Evolutionary conservation across 1,284 basidiomycete genomes (phyloP), one percentile per base, ranked within the genome.

Genomic region (Irpex sp.): DNA sequence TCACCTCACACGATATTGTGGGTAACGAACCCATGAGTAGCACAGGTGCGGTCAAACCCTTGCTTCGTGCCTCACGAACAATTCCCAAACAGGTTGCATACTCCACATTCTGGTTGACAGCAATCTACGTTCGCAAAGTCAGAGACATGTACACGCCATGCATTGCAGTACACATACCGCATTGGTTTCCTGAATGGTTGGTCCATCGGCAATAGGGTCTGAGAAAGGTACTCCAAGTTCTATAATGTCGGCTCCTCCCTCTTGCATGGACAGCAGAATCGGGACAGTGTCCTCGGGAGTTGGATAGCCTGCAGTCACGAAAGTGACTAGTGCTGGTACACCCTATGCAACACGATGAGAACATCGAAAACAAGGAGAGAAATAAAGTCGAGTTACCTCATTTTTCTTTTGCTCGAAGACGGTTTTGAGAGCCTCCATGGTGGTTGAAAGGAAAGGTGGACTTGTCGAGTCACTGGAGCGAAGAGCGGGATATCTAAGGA

Each of bases 141-240:
- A 15, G n/a, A 8, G 9, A 17, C 11, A 3, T 26, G 11, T 8
- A 3, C 26, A 11, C 5, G n/a, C 26, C 31, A 0, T 34, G 13
- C 62, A n/a, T n/a, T 51, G 57, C 56, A 34, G 59, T 11, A 26
- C 6, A 77, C 89, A 69, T 65, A 96, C 95, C 40, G 91, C 91
- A 78, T 98, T 98, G 54, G 92, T 87, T 68, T 91, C 89, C 75
- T 98, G 97, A 67, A 99, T 98, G 4, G 88, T 87, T 19, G 90
- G 91, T 0, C 97, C 92, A 78, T 99, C 97, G 1, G 95, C 97
- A 70, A 96, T 93, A 7, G 97, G 97, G 79, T 99, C 97, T 63
- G 93, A 96, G 81, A 98, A 98, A 0, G 96, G 97, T 44, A 98
- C 85, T 31, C 97, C 97, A 38, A 99, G 85, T 77, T 99, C 97